Evolutionary conservation across 2,329 filamentous ascomycete genomes (phyloP), one percentile per base, ranked within the genome.

Genomic region (Colletotrichum sp.): DNA sequence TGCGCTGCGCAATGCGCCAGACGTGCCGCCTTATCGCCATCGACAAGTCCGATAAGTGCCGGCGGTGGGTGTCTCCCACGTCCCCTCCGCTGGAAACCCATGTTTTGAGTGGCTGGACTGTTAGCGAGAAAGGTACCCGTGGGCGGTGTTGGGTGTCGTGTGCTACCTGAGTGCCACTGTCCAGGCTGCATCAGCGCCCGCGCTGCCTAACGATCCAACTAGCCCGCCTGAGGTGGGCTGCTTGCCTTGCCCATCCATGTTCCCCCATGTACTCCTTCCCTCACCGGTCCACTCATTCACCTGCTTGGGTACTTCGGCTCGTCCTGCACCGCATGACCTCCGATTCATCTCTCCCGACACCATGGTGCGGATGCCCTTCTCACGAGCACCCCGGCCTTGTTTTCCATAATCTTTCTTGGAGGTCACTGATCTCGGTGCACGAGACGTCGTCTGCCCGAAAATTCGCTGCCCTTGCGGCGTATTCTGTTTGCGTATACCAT

Each of bases 401-500:
- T 28, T 43, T 60, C 28, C 60, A 73, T 52, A 64, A 13, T 26
- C 24, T 21, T 26, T 28, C 58, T 21, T 32, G 7, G 18, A 30
- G 43, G 58, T 65, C 55, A 21, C 64, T 61, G 32, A n/a, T 34
- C n/a, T 34, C n/a, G 56, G 30, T 36, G 32, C 34, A 64, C 38
- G 32, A 68, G 48, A 60, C 24, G 28, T 32, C 28, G 13, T 36
- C 43, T 21, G 43, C 43, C 43, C 43, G 16, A 8, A 38, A 43
- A 56, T 8, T 34, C 26, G 43, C 43, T 61, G 38, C 60, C 12
- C 36, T 62, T 12, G 24, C 30, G 28, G n/a, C 38, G 52, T 58
- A 24, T 73, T 56, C 70, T 76, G 73, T 69, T 76, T 76, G 73
- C 73, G 70, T 73, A 76, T 73, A 68, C 64, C 30, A 60, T 18